phyloP scores from a whole-genome alignment of 805 yeast species.

The Barnettozyma siamensis region DNA sequence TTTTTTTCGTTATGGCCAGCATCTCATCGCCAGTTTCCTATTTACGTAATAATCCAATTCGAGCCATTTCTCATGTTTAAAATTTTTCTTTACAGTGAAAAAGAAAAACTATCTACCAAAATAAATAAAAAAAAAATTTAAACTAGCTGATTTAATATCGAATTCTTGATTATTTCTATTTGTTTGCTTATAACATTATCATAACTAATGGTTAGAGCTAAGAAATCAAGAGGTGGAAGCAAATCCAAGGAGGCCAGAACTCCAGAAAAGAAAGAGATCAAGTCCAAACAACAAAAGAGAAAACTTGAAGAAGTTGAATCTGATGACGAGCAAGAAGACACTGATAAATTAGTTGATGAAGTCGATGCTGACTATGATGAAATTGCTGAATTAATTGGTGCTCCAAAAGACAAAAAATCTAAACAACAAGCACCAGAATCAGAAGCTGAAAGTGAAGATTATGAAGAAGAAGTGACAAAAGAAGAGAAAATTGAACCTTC shows the following conservation, averaged over 20 bases:
- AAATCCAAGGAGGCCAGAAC: conserved; percentile 3
- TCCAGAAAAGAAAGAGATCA: conserved; percentile 1
- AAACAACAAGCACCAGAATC: conserved; percentile 16
- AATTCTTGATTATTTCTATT: no score
- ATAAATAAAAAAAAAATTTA: no score
- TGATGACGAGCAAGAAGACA: conserved; percentile 25
- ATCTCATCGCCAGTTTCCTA: conserved; percentile 10
- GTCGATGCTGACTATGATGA: conserved; percentile 54
- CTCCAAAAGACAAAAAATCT: conserved; percentile 28
- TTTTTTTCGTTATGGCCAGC: conserved; percentile 6
- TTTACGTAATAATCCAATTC: background rate
- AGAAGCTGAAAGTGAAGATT: conserved; percentile 18
- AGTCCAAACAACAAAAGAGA: conserved; percentile 19
- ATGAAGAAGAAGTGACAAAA: conserved; percentile 16
- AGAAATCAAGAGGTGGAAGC: background rate
- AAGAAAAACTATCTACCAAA: no score
- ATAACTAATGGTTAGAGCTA: conserved; percentile 6
- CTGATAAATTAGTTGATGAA: conserved; percentile 44
- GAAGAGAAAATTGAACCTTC: conserved; percentile 15
- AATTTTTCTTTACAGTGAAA: conserved; percentile 5
- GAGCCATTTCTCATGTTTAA: background rate
- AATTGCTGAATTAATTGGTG: conserved; percentile 48
- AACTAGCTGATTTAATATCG: no score
- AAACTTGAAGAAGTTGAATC: conserved; percentile 27
- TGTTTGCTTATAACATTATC: background rate